phyloP scores from a whole-genome alignment of 2,329 filamentous ascomycete genomes.

The Fusarium albidum region DNA sequence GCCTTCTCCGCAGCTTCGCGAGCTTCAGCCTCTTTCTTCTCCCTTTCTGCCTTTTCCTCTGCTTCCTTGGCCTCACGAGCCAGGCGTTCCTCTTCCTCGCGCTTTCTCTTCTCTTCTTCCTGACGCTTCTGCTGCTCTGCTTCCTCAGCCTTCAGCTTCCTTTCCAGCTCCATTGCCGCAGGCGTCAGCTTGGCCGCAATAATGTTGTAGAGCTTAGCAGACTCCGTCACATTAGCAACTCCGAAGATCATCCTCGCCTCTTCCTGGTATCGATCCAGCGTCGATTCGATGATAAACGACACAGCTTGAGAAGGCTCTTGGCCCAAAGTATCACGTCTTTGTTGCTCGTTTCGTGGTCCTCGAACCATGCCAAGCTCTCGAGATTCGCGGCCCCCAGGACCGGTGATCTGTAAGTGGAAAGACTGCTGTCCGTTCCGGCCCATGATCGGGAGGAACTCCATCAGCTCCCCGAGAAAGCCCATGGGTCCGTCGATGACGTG shows the following conservation, averaged over 20 bases:
- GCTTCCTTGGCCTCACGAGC: slow-evolving; percentile 76
- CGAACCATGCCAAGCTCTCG: slow-evolving; percentile 57
- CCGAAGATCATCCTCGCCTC: slow-evolving; percentile 90
- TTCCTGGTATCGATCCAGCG: slow-evolving; percentile 83
- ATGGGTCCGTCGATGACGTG: slow-evolving; percentile 59
- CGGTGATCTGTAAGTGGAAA: slow-evolving; percentile 68
- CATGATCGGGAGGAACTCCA: slow-evolving; percentile 61
- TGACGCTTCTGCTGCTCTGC: slow-evolving; percentile 58
- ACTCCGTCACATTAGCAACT: slow-evolving; percentile 67
- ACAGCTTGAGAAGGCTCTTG: slow-evolving; percentile 78
- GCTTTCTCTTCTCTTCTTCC: slow-evolving; percentile 68
- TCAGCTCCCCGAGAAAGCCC: slow-evolving; percentile 63
- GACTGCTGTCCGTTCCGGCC: slow-evolving; percentile 57
- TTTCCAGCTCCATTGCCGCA: slow-evolving; percentile 83
- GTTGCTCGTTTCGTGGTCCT: slow-evolving; percentile 56
- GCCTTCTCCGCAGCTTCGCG: slow-evolving; percentile 65
- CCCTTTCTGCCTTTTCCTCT: slow-evolving; percentile 70
- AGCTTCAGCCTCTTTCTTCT: slow-evolving; percentile 77
- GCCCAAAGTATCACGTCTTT: slow-evolving; percentile 55
- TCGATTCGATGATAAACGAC: slow-evolving; percentile 75
- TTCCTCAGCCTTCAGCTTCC: slow-evolving; percentile 70
- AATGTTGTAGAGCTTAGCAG: slow-evolving; percentile 71
- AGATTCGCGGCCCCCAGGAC: slow-evolving; percentile 57
- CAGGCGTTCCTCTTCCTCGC: slow-evolving; percentile 71
- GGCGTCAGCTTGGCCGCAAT: slow-evolving; percentile 81